Base-by-base conservation (phyloP, 345 rosid genomes). In the Salix exigua region DNA sequence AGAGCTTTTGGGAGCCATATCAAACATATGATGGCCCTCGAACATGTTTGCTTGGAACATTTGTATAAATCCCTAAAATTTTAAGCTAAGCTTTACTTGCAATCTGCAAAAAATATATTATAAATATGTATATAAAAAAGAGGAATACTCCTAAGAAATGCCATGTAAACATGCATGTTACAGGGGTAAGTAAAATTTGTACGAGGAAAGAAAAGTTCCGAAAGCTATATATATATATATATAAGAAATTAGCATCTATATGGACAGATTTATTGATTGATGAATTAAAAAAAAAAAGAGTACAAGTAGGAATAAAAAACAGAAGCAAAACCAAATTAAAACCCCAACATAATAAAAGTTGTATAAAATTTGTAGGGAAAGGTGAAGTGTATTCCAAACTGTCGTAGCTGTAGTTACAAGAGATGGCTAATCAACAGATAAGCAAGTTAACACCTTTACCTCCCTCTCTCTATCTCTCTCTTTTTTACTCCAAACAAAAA, bases 21-120 rank as follows among this genome's bases (percentile, higher is more conserved):
- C 99, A 66, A 91, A 87, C 87, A 91, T 74, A 79, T 78, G 83
- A 79, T 84, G 95, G 77, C 81, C 82, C 73, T 95, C 99, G 31
- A 89, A 91, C 89, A 89, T 83, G 84, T 84, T 86, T 81, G 91
- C 81, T 66, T 92, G 92, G 77, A 90, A 93, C 98, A 93, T 93
- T 51, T 70, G 74, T 30, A 61, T 67, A 63, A 71, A 66, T 68
- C 75, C 68, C 62, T 14, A 2, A 19, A 8, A 7, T 25, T 31
- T 38, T 13, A 61, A 26, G 75, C 62, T 75, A 60, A 44, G 7
- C 4, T 58, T 31, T 10, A 21, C 23, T 8, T 38, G 16, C 35
- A 38, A 60, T 73, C 71, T 79, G 64, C 62, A 7, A 69, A n/a
- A 38, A 30, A 46, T 7, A 50, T 1, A 55, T 8, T 26, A 66